A percentile compares a stretch with the other conserved stretches of the same genome.
Conservation (phyloP, 2,329 filamentous ascomycete genomes). For the Fusarium napiforme region DNA sequence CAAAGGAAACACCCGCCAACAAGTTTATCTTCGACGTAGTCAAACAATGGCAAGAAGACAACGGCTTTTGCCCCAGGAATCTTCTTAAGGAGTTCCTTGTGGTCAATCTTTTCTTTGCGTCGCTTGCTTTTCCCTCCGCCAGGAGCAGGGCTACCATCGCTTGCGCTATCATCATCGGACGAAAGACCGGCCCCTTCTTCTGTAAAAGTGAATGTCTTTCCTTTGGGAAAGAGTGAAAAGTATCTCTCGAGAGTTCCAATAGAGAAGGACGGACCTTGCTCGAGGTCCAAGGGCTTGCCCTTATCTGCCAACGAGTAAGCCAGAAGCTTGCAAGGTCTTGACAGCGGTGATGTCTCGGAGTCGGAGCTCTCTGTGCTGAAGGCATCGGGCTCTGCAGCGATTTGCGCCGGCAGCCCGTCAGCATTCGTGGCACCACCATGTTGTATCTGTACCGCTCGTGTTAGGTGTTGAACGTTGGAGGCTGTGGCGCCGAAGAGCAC, state of each 20-base stretch:
- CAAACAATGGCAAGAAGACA: constrained; percentile 51
- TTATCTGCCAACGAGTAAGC: constrained; percentile 45
- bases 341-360: constrained; percentile 42
- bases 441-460: constrained; percentile 1
- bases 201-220: constrained; percentile 47
- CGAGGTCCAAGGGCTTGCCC: constrained; percentile 39
- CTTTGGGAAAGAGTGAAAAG: constrained; percentile 45
- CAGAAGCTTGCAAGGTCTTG: constrained; percentile 46
- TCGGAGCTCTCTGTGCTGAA: constrained; percentile 45
- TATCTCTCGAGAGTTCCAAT: constrained; percentile 47
- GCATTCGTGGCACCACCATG: constrained; percentile 17
- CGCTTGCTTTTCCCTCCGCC: constrained; percentile 1
- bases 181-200: constrained; percentile 44
- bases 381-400: constrained; percentile 34
- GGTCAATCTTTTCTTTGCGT: constrained; percentile 42
- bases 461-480: constrained; percentile 20
- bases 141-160: constrained; percentile 23
- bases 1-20: constrained; percentile 52
- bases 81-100: constrained; percentile 48
- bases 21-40: constrained; percentile 50
- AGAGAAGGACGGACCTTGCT: constrained; percentile 44
- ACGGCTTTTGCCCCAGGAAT: constrained; percentile 49
- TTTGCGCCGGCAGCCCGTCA: constrained; percentile 23
- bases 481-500: constrained; percentile 47
- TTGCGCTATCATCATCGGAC: constrained; percentile 48